Evolutionary conservation across 768 basidiomycete species (phyloP).

Genomic region (Pleurotus eryngii): DNA sequence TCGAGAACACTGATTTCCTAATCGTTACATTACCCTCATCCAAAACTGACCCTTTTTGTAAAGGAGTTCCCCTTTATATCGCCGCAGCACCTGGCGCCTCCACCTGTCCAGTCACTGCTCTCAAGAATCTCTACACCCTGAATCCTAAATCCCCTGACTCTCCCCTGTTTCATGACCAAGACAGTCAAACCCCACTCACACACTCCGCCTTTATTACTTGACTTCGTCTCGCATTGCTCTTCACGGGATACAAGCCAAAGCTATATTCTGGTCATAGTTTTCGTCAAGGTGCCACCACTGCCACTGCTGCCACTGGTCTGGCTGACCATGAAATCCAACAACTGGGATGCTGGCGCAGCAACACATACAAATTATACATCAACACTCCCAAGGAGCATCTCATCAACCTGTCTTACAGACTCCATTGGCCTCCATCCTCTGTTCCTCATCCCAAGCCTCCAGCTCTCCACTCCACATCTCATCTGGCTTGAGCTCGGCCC

Average conservation of each 20-base stretch:
- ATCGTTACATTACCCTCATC: no score
- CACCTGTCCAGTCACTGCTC: slow-evolving; percentile 13
- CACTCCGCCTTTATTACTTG: slow-evolving; percentile 13
- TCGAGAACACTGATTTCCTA: neutral
- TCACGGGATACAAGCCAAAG: neutral
- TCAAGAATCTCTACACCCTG: slow-evolving; percentile 7
- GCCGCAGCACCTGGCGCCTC: slow-evolving; percentile 15
- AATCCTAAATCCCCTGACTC: slow-evolving; percentile 6
- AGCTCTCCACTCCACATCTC: neutral
- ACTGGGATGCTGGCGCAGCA: no score
- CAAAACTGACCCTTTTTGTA: no score
- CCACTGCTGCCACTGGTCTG: slow-evolving; percentile 25
- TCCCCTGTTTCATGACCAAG: slow-evolving; percentile 12
- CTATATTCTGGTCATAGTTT: slow-evolving; percentile 26
- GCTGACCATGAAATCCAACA: slow-evolving; percentile 23
- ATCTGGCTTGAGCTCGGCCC: neutral
- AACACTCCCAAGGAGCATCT: no score
- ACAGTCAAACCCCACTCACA: slow-evolving; percentile 9
- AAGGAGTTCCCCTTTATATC: slow-evolving; percentile 6
- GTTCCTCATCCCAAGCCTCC: neutral
- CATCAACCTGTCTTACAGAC: no score
- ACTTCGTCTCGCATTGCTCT: slow-evolving; percentile 4
- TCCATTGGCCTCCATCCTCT: no score
- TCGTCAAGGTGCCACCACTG: slow-evolving; percentile 22
- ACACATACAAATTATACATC: no score